Base-by-base conservation (phyloP, 441 rosid species). In the Macaranga tanarius region DNA sequence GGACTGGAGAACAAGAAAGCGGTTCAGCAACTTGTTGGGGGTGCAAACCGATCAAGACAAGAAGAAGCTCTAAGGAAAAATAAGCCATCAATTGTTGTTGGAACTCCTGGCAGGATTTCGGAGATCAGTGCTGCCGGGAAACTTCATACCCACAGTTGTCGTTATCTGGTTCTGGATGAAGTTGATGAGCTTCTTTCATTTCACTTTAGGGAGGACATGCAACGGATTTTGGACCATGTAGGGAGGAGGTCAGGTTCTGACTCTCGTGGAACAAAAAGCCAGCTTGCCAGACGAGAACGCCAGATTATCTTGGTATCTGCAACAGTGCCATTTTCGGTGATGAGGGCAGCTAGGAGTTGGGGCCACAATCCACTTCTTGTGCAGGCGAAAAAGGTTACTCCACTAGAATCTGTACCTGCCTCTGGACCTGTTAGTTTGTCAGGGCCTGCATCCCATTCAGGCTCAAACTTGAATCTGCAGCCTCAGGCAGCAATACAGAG, bases 11-110 rank as follows among this genome's bases (percentile, higher is more conserved):
- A 90, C 75, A 90, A 84, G 88, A 92, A 79, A 83, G 84, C 72
- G 51, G 97, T 94, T 84, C 97, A 90, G 80, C 99, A 95, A 77
- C 90, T 92, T 76, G 97, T 94, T 15, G 99, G 97, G 62, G 99
- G 99, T 75, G 99, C 97, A 0, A 94, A 94, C 79, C 86, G 91
- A 72, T 84, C 89, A 77, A 85, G 99, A 83, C 99, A 94, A 84
- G 97, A 94, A 85, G 99, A 94, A 78, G 95, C 93, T 22, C 91
- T 94, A 17, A 92, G 86, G 90, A 94, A 94, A 79, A 92, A 92
- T 69, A 92, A 92, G 73, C 99, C 97, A 0, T 81, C 85, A 25
- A 94, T 94, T 70, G 87, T 94, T 62, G 95, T 92, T 19, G 99
- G 97, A 59, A 92, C 97, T 17, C 99, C 98, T 10, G 97, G 98